Evolutionary conservation across 331 rosid species (phyloP).

Genomic region (Quercus phellos): DNA sequence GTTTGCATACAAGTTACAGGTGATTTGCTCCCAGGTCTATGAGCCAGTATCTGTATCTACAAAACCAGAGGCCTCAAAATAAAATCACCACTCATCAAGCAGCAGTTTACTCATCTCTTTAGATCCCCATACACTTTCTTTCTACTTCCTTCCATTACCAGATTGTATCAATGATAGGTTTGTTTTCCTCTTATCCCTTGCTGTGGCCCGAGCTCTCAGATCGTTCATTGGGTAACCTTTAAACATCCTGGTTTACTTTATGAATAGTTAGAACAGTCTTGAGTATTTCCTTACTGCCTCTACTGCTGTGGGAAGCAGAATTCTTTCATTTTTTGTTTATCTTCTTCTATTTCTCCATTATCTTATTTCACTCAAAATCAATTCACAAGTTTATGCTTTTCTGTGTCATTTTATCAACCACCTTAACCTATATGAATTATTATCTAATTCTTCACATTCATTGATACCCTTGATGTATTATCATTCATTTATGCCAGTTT

Average conservation of each 20-base stretch:
- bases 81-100: neutral
- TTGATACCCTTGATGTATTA: neutral
- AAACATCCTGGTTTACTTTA: neutral
- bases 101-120: neutral
- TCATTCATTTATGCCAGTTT: neutral
- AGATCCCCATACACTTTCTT: neutral
- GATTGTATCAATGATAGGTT: neutral
- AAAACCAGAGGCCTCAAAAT: too few relatives aligned
- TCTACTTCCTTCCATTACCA: neutral
- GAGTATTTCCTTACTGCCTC: neutral
- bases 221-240: neutral
- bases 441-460: neutral
- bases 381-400: neutral
- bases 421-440: neutral
- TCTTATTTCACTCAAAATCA: neutral
- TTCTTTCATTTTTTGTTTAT: neutral
- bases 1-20: too few relatives aligned
- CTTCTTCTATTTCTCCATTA: neutral
- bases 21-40: too few relatives aligned
- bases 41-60: too few relatives aligned
- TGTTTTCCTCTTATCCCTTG: neutral
- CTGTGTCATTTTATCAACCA: neutral
- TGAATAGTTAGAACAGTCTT: neutral
- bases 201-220: neutral
- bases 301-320: neutral